phyloP scores from a whole-genome alignment of 169 alveolate genomes.

The Plasmodium billcollinsi region DNA sequence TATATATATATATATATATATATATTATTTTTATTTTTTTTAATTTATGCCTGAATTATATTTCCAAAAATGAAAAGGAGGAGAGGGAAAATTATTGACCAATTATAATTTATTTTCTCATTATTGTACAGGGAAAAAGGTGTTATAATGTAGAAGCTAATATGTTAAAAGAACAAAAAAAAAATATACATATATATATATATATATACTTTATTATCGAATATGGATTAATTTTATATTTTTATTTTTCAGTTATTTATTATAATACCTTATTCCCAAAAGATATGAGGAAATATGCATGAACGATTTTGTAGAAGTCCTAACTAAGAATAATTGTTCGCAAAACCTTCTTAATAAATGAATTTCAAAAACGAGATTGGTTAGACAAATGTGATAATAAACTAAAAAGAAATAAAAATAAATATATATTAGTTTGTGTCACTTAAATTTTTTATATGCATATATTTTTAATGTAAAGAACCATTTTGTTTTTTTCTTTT shows the following conservation, averaged over 20 bases:
- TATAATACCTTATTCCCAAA: slow-evolving; percentile 82
- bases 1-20: not conserved
- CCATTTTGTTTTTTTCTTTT: not conserved
- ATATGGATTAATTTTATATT: not conserved
- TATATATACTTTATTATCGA: not conserved
- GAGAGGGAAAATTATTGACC: slow-evolving; percentile 10
- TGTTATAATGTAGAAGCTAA: slow-evolving; percentile 56
- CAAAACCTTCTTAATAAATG: slow-evolving; percentile 79
- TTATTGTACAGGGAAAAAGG: slow-evolving; percentile 42
- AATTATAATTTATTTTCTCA: slow-evolving; percentile 4
- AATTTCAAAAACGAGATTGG: slow-evolving; percentile 74
- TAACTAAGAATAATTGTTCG: slow-evolving; percentile 80
- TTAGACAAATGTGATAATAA: slow-evolving; percentile 39
- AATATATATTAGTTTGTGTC: not conserved
- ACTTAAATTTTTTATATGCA: not conserved
- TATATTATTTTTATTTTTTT: not conserved
- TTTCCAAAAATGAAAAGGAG: slow-evolving; percentile 34
- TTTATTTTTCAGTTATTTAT: not conserved
- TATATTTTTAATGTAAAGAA: not conserved
- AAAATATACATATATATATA: not conserved
- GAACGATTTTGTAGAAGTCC: slow-evolving; percentile 77
- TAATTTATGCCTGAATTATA: slow-evolving; percentile 36
- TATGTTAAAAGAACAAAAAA: not conserved
- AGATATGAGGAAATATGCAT: slow-evolving; percentile 82
- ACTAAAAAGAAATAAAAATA: slow-evolving; percentile 8